Evolutionary conservation across 345 rosid species (phyloP), one percentile per base, ranked within the genome.

Genomic region (Anastatica hierochuntica): DNA sequence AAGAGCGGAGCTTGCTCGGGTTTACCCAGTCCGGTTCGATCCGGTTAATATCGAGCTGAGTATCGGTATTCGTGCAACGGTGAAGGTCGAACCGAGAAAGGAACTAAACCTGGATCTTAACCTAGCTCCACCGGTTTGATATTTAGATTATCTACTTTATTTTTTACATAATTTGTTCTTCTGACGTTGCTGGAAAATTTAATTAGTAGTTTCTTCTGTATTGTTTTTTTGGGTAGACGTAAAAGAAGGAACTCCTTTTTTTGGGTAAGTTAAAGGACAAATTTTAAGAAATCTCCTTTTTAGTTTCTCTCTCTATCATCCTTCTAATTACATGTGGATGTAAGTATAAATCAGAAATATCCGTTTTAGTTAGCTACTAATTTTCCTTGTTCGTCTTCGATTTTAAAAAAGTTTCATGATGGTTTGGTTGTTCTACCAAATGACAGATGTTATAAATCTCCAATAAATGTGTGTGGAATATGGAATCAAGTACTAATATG

Each of bases 81-180:
- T 66, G 2, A 76, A 54, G 36, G 48, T 77, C 8, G 84, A 77
- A 47, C 62, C 85, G 19, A 59, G 58, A 14, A 51, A 43, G 3
- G 60, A 46, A 46, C 66, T 68, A 6, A 67, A 62, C 58, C 65
- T 84, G 12, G 96, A 88, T 56, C 94, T 84, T 23, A 84, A 88
- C 47, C 75, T 80, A 49, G 79, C 82, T 23, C 84, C 96, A 5
- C 79, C 88, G 3, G 72, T n/a, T 70, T 4, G 88, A 80, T 16
- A 76, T 81, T 24, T 87, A 75, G 78, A 9, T 24, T 29, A 1
- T 24, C 6, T 24, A 3, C 6, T 29, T 29, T 8, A 3, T 29
- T 6, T 29, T 29, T 29, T 29, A n/a, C n/a, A n/a, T n/a, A n/a
- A n/a, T n/a, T n/a, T n/a, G n/a, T n/a, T n/a, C n/a, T n/a, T n/a